Conservation (phyloP, 306 rosid species). For the Macrotyloma uniflorum region DNA sequence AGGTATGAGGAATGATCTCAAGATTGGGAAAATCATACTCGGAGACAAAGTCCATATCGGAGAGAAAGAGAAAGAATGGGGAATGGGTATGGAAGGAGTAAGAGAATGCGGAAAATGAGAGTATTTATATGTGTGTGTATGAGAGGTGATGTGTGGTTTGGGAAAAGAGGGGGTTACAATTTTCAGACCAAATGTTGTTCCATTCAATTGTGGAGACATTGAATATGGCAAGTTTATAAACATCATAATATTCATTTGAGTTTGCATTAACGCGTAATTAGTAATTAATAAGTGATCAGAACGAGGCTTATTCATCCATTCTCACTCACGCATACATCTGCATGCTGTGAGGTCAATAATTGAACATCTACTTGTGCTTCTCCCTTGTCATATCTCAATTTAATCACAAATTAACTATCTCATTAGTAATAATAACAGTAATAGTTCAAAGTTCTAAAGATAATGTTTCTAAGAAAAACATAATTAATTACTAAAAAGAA, state of each 20-base stretch:
- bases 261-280: slow-evolving; percentile 26
- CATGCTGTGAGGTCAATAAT: background rate
- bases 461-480: too few relatives aligned
- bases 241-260: slow-evolving; percentile 30
- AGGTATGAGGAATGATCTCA: slow-evolving; percentile 39
- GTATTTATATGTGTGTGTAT: background rate
- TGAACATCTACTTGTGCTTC: background rate
- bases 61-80: background rate
- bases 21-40: slow-evolving; percentile 38
- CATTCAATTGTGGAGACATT: slow-evolving; percentile 39
- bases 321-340: background rate
- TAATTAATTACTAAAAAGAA: too few relatives aligned
- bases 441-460: too few relatives aligned
- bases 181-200: slow-evolving; percentile 29
- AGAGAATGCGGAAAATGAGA: background rate
- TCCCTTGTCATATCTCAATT: too few relatives aligned
- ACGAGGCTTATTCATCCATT: slow-evolving; percentile 3
- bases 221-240: slow-evolving; percentile 24
- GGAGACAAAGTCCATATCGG: slow-evolving; percentile 43
- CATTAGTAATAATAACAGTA: too few relatives aligned
- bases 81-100: background rate
- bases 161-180: slow-evolving; percentile 52
- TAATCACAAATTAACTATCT: too few relatives aligned
- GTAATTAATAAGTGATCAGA: background rate
- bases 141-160: slow-evolving; percentile 7